Evolutionary conservation across 2,329 filamentous ascomycete species (phyloP).

Genomic region (Nigrospora oryzae): DNA sequence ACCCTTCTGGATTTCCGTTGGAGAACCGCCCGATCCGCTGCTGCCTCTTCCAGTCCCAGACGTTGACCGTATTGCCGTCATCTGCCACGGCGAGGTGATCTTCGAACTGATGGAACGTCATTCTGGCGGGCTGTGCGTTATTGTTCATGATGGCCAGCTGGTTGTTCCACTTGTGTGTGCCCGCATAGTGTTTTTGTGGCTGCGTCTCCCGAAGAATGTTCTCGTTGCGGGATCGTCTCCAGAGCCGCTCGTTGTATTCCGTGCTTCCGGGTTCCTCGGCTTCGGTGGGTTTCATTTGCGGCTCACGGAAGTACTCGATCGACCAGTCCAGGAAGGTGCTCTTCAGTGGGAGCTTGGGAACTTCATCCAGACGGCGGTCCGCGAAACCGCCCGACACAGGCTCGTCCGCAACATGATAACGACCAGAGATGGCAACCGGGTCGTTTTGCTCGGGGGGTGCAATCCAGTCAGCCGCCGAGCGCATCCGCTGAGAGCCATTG

Average conservation of each 20-base stretch:
- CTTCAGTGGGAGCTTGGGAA: slow-evolving; percentile 63
- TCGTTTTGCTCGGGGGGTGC: slow-evolving; percentile 70
- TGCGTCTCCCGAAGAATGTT: slow-evolving; percentile 87
- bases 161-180: slow-evolving; percentile 75
- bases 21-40: slow-evolving; percentile 75
- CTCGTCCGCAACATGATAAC: slow-evolving; percentile 67
- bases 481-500: slow-evolving; percentile 28
- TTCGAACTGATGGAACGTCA: slow-evolving; percentile 97
- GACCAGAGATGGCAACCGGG: slow-evolving; percentile 52
- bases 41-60: slow-evolving; percentile 89
- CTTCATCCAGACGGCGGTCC: slow-evolving; percentile 47
- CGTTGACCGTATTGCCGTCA: slow-evolving; percentile 78
- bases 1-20: slow-evolving; percentile 86
- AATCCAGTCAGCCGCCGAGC: slow-evolving; percentile 31
- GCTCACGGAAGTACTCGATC: slow-evolving; percentile 94
- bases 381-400: slow-evolving; percentile 73
- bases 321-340: slow-evolving; percentile 93
- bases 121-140: slow-evolving; percentile 77
- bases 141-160: slow-evolving; percentile 81
- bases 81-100: slow-evolving; percentile 91
- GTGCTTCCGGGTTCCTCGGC: slow-evolving; percentile 93
- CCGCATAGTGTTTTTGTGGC: slow-evolving; percentile 82
- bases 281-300: slow-evolving; percentile 95
- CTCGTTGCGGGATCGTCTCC: slow-evolving; percentile 89
- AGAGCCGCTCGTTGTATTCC: slow-evolving; percentile 91